Conservation (phyloP, 805 yeast species). For the Isabelozyma pseudorhagii region DNA sequence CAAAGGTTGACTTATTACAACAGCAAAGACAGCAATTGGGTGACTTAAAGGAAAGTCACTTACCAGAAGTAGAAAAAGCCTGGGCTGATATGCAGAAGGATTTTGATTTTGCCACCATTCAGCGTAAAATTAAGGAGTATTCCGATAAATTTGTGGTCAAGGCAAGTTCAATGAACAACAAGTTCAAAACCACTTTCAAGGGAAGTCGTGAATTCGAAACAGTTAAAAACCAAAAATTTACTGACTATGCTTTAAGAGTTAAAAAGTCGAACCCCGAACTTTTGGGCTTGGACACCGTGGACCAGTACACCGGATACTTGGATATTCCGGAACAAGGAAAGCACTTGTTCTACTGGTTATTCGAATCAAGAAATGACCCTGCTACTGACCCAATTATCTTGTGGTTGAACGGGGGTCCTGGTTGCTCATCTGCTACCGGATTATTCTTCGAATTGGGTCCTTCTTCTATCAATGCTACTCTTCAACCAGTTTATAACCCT, state of each 20-base stretch:
- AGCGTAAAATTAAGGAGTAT: constrained; percentile 5
- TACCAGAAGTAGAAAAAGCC: constrained; percentile 7
- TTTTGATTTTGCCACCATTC: constrained; percentile 6
- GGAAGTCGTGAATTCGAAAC: constrained; percentile 11
- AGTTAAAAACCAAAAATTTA: constrained; percentile 16
- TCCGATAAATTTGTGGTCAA: constrained; percentile 3
- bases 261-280: constrained; percentile 32
- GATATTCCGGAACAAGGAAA: constrained; percentile 43
- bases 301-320: constrained; percentile 39
- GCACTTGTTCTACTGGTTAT: constrained; percentile 91
- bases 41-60: constrained; percentile 4
- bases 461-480: constrained; percentile 61
- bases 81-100: constrained; percentile 13
- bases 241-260: constrained; percentile 25
- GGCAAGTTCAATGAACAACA: constrained; percentile 7
- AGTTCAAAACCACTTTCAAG: background rate
- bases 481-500: constrained; percentile 75
- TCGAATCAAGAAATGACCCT: constrained; percentile 89
- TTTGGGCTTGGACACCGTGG: constrained; percentile 34
- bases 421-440: constrained; percentile 90
- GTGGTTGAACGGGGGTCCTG: constrained; percentile 97
- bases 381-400: constrained; percentile 78
- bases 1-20: background rate
- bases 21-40: background rate
- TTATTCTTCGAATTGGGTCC: constrained; percentile 92